Evolutionary conservation across 2,329 filamentous ascomycete species (phyloP), one percentile per base, ranked within the genome.

Genomic region (Penicillium sp.): DNA sequence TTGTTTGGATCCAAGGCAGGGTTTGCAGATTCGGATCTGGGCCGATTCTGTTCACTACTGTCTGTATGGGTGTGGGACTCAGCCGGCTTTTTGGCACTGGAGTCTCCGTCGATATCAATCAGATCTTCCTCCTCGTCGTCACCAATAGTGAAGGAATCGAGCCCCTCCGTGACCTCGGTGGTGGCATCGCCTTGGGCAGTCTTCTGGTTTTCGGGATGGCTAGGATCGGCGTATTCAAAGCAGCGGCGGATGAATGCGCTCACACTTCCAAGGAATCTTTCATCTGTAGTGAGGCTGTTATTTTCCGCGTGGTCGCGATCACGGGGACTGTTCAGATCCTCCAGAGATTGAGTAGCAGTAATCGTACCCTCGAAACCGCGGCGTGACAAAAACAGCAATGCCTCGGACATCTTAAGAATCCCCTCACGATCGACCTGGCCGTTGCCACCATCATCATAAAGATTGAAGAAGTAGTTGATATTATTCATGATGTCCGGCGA

Each of bases 181-280:
- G 67, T 58, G 31, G 65, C 37, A 14, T 74, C 69, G 37, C 75
- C 72, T 10, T 75, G 61, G 26, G 54, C 51, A 14, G 60, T 49
- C 43, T 75, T 75, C 58, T 86, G 81, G 62, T 87, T 83, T 71
- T 83, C 82, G 1, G 89, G 87, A 62, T 90, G 88, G 69, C 96
- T 93, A 1, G 95, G 93, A 69, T 99, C 95, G 6, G 95, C 95
- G 70, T 99, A 99, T 75, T 99, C 95, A 64, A 99, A 99, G 75
- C 95, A 99, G 58, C 95, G 85, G 62, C 93, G 85, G 59, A 98
- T 99, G 71, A 99, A 99, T 2, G 92, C 92, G 66, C 92, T 96
- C 52, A 99, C 92, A 61, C 93, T 96, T 60, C 89, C 91, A 26
- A 99, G 78, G 70, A 99, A 98, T 53, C 88, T 86, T 74, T 98